Conservation (phyloP, 352 stramenopile species). For the Thraustochytrium sp. region DNA sequence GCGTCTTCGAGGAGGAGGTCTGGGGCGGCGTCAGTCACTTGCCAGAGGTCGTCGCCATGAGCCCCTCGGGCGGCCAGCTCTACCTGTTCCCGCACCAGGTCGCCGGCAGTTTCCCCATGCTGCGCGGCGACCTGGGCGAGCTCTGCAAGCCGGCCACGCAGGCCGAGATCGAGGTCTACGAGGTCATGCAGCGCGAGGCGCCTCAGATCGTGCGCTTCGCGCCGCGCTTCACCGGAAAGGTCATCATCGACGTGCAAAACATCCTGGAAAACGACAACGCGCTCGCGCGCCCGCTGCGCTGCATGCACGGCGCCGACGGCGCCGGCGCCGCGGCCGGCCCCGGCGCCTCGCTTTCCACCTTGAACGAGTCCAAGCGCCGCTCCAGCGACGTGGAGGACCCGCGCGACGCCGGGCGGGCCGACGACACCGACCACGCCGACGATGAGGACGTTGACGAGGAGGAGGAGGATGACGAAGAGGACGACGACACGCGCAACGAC, state of each 20-base stretch:
- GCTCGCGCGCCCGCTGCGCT: neutral
- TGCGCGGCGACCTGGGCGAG: slow-evolving; percentile 30
- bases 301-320: slow-evolving; percentile 6
- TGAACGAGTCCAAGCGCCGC: neutral
- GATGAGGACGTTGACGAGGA: neutral
- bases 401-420: neutral
- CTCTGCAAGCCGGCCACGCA: slow-evolving; percentile 42
- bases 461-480: slow-evolving; percentile 1
- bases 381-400: neutral
- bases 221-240: slow-evolving; percentile 13
- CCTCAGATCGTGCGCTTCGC: neutral
- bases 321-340: neutral
- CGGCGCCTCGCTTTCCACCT: neutral
- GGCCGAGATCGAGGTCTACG: slow-evolving; percentile 34
- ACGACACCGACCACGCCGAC: neutral
- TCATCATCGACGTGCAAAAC: slow-evolving; percentile 38
- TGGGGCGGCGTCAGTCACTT: slow-evolving; percentile 26
- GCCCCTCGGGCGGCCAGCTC: slow-evolving; percentile 12
- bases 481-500: neutral
- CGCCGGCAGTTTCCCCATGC: slow-evolving; percentile 42
- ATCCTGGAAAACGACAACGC: slow-evolving; percentile 36
- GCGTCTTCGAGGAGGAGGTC: neutral
- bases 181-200: neutral
- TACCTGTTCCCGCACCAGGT: slow-evolving; percentile 34
- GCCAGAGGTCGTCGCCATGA: slow-evolving; percentile 10